These are phyloP conservation scores for Myriangium duriaei DNA, from an alignment of 2,329 filamentous ascomycete species.

Conservation along the genomic window DNA sequence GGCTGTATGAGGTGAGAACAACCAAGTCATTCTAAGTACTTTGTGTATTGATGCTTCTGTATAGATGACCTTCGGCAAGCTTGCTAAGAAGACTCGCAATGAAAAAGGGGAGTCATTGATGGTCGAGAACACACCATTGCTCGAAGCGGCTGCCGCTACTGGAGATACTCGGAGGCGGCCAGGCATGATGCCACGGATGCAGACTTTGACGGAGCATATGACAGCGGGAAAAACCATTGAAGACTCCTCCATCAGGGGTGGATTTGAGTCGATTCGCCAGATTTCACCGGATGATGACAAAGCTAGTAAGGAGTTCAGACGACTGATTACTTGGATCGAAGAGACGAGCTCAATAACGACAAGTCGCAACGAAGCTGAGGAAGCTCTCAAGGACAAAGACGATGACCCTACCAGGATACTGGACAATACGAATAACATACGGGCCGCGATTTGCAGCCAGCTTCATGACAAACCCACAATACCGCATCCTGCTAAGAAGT, in stretches of 20 bases:
- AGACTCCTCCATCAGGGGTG: slow-evolving; percentile 24
- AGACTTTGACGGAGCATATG: slow-evolving; percentile 20
- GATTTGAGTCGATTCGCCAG: slow-evolving; percentile 29
- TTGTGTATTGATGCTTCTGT: neutral
- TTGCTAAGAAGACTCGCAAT: slow-evolving; percentile 25
- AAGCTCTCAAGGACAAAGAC: slow-evolving; percentile 16
- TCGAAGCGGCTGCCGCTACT: slow-evolving; percentile 29
- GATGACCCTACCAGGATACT: slow-evolving; percentile 24
- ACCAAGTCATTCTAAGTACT: too few relatives aligned
- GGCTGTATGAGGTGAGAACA: slow-evolving; percentile 26
- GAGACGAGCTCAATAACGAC: slow-evolving; percentile 25
- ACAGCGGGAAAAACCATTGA: slow-evolving; percentile 28
- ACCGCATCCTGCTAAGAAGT: slow-evolving; percentile 37
- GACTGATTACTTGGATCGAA: slow-evolving; percentile 29
- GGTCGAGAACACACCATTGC: slow-evolving; percentile 32
- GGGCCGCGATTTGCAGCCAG: slow-evolving; percentile 38
- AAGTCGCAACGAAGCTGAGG: slow-evolving; percentile 10
- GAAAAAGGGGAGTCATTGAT: slow-evolving; percentile 30
- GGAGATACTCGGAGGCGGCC: slow-evolving; percentile 6
- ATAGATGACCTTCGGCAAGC: slow-evolving; percentile 33
- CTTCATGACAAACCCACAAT: slow-evolving; percentile 37
- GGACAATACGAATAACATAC: slow-evolving; percentile 31
- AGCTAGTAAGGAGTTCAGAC: slow-evolving; percentile 31
- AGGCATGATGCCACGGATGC: slow-evolving; percentile 1
- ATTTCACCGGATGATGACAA: slow-evolving; percentile 33